Percentiles rank a stretch among this genome's conserved stretches.
phyloP scores from a whole-genome alignment of 2,329 filamentous ascomycete species.

The Botryosphaeria agaves region DNA sequence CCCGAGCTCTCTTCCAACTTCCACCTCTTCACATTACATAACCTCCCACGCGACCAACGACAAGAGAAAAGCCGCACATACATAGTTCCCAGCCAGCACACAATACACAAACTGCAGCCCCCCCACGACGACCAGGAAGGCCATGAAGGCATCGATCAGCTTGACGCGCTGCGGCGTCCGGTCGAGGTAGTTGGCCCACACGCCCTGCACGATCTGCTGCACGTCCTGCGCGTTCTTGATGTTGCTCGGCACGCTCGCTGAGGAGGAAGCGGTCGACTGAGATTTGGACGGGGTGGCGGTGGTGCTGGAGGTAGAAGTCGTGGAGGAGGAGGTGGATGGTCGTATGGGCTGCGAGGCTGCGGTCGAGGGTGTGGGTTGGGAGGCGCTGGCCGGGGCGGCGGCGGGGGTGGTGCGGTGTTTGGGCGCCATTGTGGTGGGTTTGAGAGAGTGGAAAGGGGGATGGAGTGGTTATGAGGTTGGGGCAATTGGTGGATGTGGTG shows the following conservation, averaged over 20 bases:
- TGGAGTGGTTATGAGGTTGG: neutral
- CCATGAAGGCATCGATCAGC: conserved; percentile 82
- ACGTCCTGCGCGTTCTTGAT: conserved; percentile 15
- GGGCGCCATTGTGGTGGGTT: conserved; percentile 10
- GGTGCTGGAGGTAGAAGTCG: conserved; percentile 9
- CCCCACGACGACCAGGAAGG: conserved; percentile 69
- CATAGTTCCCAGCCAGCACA: conserved; percentile 81
- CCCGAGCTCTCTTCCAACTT: neutral
- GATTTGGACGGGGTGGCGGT: conserved; percentile 4
- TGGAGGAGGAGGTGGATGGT: conserved; percentile 7
- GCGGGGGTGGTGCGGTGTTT: conserved; percentile 10
- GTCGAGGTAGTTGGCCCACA: conserved; percentile 63
- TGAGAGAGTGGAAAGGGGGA: neutral
- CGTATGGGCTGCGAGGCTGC: conserved; percentile 8
- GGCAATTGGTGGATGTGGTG: neutral
- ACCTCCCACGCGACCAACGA: no score
- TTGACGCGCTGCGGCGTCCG: conserved; percentile 81
- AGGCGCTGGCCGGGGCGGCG: conserved; percentile 8
- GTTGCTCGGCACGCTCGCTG: conserved; percentile 1
- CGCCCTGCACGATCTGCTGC: conserved; percentile 45
- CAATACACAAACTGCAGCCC: conserved; percentile 91
- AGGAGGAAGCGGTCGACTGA: conserved; percentile 3
- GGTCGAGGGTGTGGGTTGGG: conserved; percentile 7
- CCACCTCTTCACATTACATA: neutral
- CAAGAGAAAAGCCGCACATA: conserved; percentile 33